Percentiles rank a stretch among this genome's conserved stretches.
phyloP scores from a whole-genome alignment of 2,329 filamentous ascomycete genomes.

The Aureobasidium pullulans region DNA sequence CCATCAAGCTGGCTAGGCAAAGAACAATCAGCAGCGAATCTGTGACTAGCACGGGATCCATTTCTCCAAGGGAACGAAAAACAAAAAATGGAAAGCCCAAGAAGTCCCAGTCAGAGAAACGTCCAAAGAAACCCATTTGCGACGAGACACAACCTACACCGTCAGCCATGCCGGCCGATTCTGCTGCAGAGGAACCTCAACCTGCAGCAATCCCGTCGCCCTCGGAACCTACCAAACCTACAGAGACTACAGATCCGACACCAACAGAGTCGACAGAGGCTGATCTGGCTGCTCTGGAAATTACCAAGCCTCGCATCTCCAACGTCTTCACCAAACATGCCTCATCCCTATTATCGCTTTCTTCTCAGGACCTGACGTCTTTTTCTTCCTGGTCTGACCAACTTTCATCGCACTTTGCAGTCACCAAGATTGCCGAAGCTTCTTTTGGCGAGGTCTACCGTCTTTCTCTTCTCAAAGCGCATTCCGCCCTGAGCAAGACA shows the following conservation, averaged over 20 bases:
- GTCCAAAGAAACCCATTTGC: neutral
- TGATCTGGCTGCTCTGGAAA: neutral
- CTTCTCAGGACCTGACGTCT: slow-evolving; percentile 26
- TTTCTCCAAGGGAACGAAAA: slow-evolving; percentile 1
- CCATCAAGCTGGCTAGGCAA: neutral
- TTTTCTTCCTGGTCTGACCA: slow-evolving; percentile 37
- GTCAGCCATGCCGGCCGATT: neutral
- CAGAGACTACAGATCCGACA: neutral
- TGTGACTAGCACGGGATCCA: neutral
- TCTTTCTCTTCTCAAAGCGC: slow-evolving; percentile 33
- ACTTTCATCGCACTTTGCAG: slow-evolving; percentile 37
- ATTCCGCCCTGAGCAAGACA: slow-evolving; percentile 18
- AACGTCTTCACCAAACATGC: slow-evolving; percentile 20
- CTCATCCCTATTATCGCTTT: slow-evolving; percentile 22
- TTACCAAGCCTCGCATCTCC: slow-evolving; percentile 2
- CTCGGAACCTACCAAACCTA: neutral
- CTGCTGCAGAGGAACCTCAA: neutral
- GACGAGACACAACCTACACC: neutral
- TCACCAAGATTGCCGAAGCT: slow-evolving; percentile 58
- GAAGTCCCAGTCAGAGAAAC: neutral
- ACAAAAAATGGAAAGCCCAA: slow-evolving; percentile 4
- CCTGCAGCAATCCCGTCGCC: neutral
- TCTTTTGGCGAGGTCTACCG: slow-evolving; percentile 61
- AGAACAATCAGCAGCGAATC: slow-evolving; percentile 3
- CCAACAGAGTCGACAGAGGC: neutral